Conservation (phyloP, 495 filamentous ascomycete species). For the Stereocaulon alpinum region DNA sequence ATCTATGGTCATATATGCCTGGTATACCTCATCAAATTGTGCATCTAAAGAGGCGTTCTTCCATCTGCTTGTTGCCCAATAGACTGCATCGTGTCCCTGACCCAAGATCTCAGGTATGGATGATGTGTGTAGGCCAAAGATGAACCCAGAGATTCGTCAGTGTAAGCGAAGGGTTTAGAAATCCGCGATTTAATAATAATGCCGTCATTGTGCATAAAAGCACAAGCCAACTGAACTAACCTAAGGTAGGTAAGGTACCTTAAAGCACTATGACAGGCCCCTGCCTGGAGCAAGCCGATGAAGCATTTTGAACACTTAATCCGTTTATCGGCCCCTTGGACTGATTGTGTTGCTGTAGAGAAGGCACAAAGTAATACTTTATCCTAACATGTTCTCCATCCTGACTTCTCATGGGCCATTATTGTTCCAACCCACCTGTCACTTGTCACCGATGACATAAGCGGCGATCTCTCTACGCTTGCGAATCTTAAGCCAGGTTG, state of each 20-base stretch:
- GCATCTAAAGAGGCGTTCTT: background rate
- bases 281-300: background rate
- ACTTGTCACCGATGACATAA: background rate
- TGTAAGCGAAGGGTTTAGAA: background rate
- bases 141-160: background rate
- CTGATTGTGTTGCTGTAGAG: no score
- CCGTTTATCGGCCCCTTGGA: no score
- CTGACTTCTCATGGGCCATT: background rate
- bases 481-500: background rate
- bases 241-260: no score
- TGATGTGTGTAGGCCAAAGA: no score
- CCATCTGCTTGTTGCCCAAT: background rate
- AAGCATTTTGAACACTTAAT: no score
- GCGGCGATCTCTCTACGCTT: background rate
- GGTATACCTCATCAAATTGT: background rate
- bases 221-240: background rate
- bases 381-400: background rate
- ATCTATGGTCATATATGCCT: background rate
- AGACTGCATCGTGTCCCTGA: no score
- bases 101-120: no score
- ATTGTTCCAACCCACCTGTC: background rate
- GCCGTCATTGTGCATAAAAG: constrained; percentile 10
- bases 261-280: no score
- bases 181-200: background rate
- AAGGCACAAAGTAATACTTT: no score